Base-by-base conservation (phyloP, 495 filamentous ascomycete species). In the Achaetomiella virescens region DNA sequence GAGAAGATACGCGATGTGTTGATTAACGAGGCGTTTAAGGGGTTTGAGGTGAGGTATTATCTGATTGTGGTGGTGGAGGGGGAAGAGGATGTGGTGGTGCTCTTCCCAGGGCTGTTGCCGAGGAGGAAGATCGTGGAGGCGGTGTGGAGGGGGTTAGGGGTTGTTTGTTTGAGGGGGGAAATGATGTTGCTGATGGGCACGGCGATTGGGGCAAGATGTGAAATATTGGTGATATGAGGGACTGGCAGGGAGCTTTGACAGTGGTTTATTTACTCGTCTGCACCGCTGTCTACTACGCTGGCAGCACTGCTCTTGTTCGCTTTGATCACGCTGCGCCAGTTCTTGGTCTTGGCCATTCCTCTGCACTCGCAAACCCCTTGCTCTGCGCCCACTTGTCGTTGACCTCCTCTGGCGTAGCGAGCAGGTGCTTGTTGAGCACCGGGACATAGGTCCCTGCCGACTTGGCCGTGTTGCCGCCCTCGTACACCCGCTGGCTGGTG, bases 11-110 rank as follows among this genome's bases (percentile, higher is more conserved):
- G 87, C 52, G 93, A 97, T 71, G 85, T 97, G 54, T 80, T 96
- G 53, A 88, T 99, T 43, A 90, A 97, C 69, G 93, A 99, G 70
- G 93, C 92, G 31, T 97, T 97, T 72, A 82, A 82, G 56, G 92
- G 93, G 38, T 95, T 96, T 66, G 89, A 90, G 70, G 92, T 97
- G 45, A 75, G 86, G 51, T 95, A 90, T 67, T 96, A 96, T 69
- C 75, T 99, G 14, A 83, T 86, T 10, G 88, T 97, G 11, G 85
- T 96, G 59, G 91, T 97, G 45, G 88, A 95, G 65, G 92, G 87
- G 36, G 93, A 97, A 72, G 82, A 84, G 54, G 84, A 89, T 50
- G 82, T 93, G 14, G 85, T 96, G 10, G 92, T 99, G 27, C 90
- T 97, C 5, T 99, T 97, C 69, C 93, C 91, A 69, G 82, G 81